phyloP scores from a whole-genome alignment of 805 yeast genomes.

The Scheffersomyces spartinae region DNA sequence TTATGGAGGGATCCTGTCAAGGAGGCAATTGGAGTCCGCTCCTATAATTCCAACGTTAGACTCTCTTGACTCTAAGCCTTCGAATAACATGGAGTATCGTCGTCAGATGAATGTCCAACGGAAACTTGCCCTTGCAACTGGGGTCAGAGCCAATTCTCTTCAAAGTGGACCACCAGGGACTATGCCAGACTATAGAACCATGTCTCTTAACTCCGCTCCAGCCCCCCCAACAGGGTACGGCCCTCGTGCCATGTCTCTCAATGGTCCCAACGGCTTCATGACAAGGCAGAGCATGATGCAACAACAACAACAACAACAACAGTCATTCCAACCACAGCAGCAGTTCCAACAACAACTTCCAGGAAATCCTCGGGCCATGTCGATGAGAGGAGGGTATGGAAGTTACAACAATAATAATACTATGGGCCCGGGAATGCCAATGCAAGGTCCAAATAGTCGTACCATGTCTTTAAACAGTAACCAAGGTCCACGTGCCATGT shows the following conservation, averaged over 20 bases:
- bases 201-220: too few species aligned
- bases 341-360: constrained; percentile 1
- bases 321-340: background rate
- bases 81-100: constrained; percentile 51
- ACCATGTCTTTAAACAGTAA: constrained; percentile 1
- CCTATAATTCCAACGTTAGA: constrained; percentile 68
- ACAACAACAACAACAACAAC: constrained; percentile 1
- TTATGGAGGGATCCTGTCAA: constrained; percentile 35
- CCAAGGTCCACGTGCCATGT: constrained; percentile 35
- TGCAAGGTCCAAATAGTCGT: constrained; percentile 5
- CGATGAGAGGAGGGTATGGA: constrained; percentile 1
- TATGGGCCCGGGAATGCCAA: constrained; percentile 13
- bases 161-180: constrained; percentile 19
- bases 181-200: constrained; percentile 14
- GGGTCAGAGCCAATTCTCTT: constrained; percentile 36
- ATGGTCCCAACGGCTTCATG: constrained; percentile 3
- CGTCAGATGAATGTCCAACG: constrained; percentile 59
- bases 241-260: constrained; percentile 22
- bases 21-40: constrained; percentile 38
- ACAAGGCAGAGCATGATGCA: background rate
- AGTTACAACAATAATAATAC: constrained; percentile 10
- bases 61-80: constrained; percentile 12
- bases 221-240: constrained; percentile 4
- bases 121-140: constrained; percentile 39
- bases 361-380: constrained; percentile 2